Evolutionary conservation across 192 early-diverging fungal genomes (phyloP), one percentile per base, ranked within the genome.

Genomic region (Phycomyces nitens): DNA sequence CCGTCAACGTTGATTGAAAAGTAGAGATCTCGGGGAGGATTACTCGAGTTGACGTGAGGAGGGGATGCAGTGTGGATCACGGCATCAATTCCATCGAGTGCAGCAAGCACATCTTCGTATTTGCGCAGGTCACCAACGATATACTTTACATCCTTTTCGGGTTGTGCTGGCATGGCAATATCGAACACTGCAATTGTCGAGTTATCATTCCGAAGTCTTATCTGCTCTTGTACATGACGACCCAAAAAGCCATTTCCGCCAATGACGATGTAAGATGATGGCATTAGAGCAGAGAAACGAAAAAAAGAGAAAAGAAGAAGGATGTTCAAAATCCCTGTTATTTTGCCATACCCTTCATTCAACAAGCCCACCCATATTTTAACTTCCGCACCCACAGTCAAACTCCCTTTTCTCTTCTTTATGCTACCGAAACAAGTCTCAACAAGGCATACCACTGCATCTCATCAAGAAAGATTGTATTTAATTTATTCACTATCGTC

Each of bases 1-100:
- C 96, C 96, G 8, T 91, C 88, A 23, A 94, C 87, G 66, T 93
- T 93, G 67, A 92, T 87, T 23, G 75, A 81, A 40, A 88, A 90
- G 76, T 86, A 92, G 66, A 88, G 80, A 18, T 88, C 83, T 40
- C 81, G 79, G 49, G 79, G 78, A 2, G 87, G 77, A 60, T 79
- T 80, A 63, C 88, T 88, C 10, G 64, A 58, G 20, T 68, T 67
- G 29, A 71, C 68, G 72, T 90, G 87, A 53, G 89, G 78, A 5
- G 94, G 94, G 1, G 92, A 94, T 2, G 94, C 96, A 0, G 93
- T 93, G 77, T 98, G 94, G 76, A 98, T 88, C 20, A 93, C 92
- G 51, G 74, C 80, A 3, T 77, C 88, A 53, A 80, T 83, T 11
- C 85, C 87, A 16, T 78, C 70, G 10, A 90, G 70, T 0, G 93